phyloP scores from a whole-genome alignment of 2,329 filamentous ascomycete genomes.

The Xenoacremonium recifei region DNA sequence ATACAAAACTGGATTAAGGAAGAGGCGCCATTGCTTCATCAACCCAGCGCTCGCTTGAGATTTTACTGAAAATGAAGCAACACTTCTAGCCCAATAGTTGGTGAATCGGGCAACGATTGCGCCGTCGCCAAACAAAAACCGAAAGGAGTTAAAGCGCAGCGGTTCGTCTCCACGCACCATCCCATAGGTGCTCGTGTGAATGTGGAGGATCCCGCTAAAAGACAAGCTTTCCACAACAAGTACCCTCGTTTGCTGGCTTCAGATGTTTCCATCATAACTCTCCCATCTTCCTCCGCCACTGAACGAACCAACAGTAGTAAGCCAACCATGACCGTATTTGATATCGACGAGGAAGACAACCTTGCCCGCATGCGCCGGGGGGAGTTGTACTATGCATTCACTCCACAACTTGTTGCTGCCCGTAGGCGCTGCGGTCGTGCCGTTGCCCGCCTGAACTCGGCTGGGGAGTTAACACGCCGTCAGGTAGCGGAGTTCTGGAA shows the following conservation, averaged over 20 bases:
- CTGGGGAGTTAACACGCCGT: background rate
- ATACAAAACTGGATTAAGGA: no score
- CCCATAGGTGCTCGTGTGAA: background rate
- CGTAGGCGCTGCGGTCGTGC: background rate
- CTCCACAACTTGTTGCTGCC: conserved; percentile 32
- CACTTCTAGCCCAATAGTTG: no score
- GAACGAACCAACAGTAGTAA: no score
- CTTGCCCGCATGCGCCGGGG: background rate
- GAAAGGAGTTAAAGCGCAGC: no score
- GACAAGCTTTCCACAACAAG: background rate
- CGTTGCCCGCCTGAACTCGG: background rate
- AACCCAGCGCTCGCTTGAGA: no score
- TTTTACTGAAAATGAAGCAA: no score
- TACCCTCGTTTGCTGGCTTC: background rate
- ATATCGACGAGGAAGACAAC: background rate
- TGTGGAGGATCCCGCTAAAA: background rate
- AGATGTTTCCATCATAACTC: background rate
- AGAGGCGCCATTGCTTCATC: no score
- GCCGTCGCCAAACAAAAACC: no score
- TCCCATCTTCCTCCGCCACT: no score
- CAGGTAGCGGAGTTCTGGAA: background rate
- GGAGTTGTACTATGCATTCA: background rate
- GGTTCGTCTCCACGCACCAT: background rate
- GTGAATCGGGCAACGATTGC: no score
- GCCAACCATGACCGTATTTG: no score